Evolutionary conservation across 768 basidiomycete species (phyloP).

Genomic region (Russula compacta): DNA sequence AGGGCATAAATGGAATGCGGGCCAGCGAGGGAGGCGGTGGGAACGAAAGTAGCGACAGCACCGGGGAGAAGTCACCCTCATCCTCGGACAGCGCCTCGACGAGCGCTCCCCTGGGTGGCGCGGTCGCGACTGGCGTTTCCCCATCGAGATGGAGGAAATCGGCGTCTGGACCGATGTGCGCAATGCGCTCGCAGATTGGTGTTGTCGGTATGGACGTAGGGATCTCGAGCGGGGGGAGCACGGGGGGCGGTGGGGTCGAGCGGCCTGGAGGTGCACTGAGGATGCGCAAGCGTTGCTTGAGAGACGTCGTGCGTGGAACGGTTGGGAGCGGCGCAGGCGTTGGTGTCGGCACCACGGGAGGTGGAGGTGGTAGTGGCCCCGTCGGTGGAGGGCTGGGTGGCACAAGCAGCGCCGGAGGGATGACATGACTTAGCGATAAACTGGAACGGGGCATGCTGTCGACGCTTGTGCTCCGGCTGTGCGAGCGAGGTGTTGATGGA

Average conservation of each 20-base stretch:
- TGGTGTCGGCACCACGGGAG: conserved; percentile 19
- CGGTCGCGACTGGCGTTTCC: conserved; percentile 8
- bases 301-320: conserved; percentile 17
- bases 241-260: conserved; percentile 23
- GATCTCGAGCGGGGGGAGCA: conserved; percentile 21
- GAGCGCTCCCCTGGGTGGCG: not conserved
- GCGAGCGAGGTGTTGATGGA: conserved; percentile 30
- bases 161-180: conserved; percentile 40
- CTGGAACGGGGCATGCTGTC: conserved; percentile 23
- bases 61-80: not conserved
- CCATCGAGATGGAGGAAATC: conserved; percentile 45
- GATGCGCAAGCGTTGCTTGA: conserved; percentile 60
- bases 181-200: conserved; percentile 63
- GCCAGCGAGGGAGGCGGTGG: conserved; percentile 17
- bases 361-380: conserved; percentile 34
- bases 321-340: conserved; percentile 17
- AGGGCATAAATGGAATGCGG: conserved; percentile 23
- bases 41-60: not conserved
- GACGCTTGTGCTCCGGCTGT: conserved; percentile 24
- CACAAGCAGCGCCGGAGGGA: conserved; percentile 34
- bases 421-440: conserved; percentile 34
- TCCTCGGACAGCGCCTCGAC: not conserved
- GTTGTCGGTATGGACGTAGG: conserved; percentile 29
- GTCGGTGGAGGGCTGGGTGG: conserved; percentile 37
- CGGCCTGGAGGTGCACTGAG: conserved; percentile 38